These are phyloP conservation scores for Achlya hypogyna DNA, from an alignment of 352 stramenopile species.

Conservation along the genomic window DNA sequence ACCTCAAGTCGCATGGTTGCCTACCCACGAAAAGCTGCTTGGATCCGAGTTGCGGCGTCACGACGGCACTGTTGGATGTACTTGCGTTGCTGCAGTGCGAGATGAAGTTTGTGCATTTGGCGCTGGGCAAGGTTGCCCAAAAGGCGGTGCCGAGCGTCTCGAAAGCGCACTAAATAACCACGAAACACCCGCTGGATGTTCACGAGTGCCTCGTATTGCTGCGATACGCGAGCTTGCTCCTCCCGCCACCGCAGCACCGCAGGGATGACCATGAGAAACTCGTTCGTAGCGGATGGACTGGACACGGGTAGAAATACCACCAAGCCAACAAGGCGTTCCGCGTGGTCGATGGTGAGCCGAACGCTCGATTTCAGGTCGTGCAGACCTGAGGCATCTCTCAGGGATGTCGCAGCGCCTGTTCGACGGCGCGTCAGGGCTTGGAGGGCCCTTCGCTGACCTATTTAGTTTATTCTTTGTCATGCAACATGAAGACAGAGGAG, in stretches of 20 bases:
- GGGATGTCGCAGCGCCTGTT: neutral
- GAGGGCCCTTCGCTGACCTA: neutral
- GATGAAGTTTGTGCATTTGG: constrained; percentile 1
- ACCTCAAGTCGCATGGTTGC: too few species aligned
- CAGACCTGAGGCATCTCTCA: neutral
- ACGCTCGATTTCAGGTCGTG: neutral
- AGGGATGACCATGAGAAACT: neutral
- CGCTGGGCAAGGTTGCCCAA: neutral
- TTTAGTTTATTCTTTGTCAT: neutral
- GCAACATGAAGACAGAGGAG: neutral
- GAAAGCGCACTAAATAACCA: constrained; percentile 1
- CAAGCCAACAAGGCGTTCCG: neutral
- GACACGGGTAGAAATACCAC: neutral
- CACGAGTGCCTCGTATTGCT: constrained; percentile 7
- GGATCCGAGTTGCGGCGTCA: neutral
- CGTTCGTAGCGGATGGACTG: neutral
- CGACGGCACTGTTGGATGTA: neutral
- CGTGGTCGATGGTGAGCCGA: neutral
- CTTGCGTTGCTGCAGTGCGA: neutral
- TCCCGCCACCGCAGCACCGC: neutral
- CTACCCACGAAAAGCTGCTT: neutral
- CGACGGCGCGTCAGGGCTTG: neutral
- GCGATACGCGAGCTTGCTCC: neutral
- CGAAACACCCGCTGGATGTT: constrained; percentile 16
- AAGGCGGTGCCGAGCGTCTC: neutral